A percentile compares a stretch with the other conserved stretches of the same genome.
Conservation (phyloP, 768 basidiomycete genomes). For the Serendipita sp. region DNA sequence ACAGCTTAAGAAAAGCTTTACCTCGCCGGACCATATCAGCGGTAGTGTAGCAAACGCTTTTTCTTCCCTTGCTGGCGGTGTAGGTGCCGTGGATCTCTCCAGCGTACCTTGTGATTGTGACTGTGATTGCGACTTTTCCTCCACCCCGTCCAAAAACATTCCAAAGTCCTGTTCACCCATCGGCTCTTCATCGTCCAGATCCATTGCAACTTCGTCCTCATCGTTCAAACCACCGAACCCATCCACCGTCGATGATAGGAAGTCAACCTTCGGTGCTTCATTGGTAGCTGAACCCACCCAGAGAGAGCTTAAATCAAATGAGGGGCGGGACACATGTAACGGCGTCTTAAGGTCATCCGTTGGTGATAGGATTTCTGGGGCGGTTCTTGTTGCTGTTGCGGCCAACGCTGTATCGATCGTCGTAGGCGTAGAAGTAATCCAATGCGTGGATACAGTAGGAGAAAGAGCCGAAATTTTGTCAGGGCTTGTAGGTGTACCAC, state of each 20-base stretch:
- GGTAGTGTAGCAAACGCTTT: slow-evolving; percentile 38
- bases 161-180: slow-evolving; percentile 73
- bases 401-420: background rate
- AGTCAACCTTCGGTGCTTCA: background rate
- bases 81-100: background rate
- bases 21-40: slow-evolving; percentile 60
- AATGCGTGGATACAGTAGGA: background rate
- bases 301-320: slow-evolving; percentile 57
- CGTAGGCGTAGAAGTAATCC: background rate
- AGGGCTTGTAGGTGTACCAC: background rate
- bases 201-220: slow-evolving; percentile 28
- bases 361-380: slow-evolving; percentile 5
- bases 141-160: slow-evolving; percentile 42
- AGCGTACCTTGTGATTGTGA: background rate
- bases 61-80: slow-evolving; percentile 20
- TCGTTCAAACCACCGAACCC: background rate
- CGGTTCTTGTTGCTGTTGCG: background rate
- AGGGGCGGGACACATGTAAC: slow-evolving; percentile 21
- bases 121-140: slow-evolving; percentile 32
- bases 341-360: slow-evolving; percentile 13
- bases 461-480: background rate
- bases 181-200: slow-evolving; percentile 21
- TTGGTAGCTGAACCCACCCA: slow-evolving; percentile 38
- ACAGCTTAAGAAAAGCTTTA: slow-evolving; percentile 20
- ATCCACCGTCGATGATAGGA: background rate